Conservation (phyloP, 2,329 filamentous ascomycete species). For the Beauveria varroae region DNA sequence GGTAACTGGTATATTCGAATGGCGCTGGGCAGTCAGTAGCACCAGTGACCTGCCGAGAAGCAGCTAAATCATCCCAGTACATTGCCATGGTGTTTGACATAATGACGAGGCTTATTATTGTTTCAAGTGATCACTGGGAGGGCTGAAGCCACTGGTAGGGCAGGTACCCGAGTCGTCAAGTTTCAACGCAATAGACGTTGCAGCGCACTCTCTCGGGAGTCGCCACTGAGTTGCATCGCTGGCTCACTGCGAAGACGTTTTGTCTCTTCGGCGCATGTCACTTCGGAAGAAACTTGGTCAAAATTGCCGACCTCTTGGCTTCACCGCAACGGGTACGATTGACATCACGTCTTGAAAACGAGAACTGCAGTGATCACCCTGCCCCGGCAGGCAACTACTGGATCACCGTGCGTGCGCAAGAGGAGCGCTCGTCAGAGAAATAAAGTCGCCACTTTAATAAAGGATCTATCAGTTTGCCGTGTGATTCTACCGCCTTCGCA, state of each 20-base stretch:
- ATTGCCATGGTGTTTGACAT: background rate
- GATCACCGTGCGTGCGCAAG: too few species aligned
- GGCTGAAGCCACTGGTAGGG: constrained; percentile 1
- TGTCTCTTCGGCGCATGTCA: too few species aligned
- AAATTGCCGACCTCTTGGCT: background rate
- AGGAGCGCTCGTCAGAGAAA: too few species aligned
- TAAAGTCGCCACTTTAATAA: too few species aligned
- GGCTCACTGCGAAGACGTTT: background rate
- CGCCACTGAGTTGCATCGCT: background rate
- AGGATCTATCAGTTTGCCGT: too few species aligned
- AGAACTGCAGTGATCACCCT: background rate
- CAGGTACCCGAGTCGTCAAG: background rate
- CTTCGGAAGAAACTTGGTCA: background rate
- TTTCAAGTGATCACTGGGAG: background rate
- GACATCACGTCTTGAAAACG: background rate
- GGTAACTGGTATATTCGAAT: background rate
- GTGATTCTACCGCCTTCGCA: too few species aligned
- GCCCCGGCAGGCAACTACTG: background rate
- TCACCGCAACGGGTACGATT: background rate
- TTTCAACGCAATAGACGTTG: background rate
- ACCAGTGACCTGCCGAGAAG: background rate
- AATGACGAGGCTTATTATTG: background rate
- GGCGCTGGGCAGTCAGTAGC: background rate
- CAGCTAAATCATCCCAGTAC: background rate
- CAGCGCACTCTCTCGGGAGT: background rate